Evolutionary conservation across 805 yeast genomes (phyloP), one percentile per base, ranked within the genome.

Genomic region (Millerozyma miso): DNA sequence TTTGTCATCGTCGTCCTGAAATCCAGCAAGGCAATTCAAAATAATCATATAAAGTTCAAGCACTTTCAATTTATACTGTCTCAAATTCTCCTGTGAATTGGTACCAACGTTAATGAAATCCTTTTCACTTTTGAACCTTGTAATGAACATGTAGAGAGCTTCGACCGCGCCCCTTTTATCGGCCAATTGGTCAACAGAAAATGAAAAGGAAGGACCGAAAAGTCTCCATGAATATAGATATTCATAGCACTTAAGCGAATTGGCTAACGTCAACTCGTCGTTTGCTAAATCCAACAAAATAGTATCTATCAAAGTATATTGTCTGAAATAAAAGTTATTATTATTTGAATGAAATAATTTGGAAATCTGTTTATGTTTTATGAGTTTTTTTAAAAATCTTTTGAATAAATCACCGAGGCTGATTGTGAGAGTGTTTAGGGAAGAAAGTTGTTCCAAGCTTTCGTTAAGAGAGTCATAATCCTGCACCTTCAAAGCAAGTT

Each of bases 41-140:
- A 70, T 63, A n/a, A 69, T 58, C 58, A 69, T 60, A 49, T 69
- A 70, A 37, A 68, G 55, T 47, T 70, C 76, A 39, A 70, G 55
- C 10, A 69, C 55, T 49, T 70, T 68, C 46, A 70, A 57, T 39
- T 65, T 62, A 44, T 61, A 59, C 38, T 64, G 62, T 42, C 59
- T 61, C 33, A 61, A 45, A 38, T 62, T 64, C 17, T 58, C 62
- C 31, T 38, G 44, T 5, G 41, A 38, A 8, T 33, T 16, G 4
- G 47, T 39, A 17, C 36, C 49, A 31, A 39, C 43, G 15, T 54
- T 44, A 26, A 58, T 48, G 13, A 46, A 46, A 12, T 50, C 50
- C 37, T 50, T 45, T 20, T 60, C 69, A 23, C 37, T 38, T 39
- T 54, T 65, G 54, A 68, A 70, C 26, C 71, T 47, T 1, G 60